Conservation (phyloP, 768 basidiomycete genomes). For the Lactarius akahatsu region DNA sequence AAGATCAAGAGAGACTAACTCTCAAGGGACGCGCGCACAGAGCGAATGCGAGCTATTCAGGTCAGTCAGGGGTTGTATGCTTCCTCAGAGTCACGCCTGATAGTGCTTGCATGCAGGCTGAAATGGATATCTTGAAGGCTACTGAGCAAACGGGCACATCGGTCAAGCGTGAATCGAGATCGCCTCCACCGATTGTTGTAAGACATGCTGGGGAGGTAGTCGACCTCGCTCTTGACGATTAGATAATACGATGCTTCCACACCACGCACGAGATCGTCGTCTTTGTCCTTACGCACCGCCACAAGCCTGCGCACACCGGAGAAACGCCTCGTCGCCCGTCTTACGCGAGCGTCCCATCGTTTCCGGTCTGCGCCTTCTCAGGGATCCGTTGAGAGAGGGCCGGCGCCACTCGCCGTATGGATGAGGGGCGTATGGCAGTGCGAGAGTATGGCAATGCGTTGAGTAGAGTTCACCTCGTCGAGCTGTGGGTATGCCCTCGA, state of each 20-base stretch:
- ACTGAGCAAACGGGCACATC: not conserved
- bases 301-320: too few species aligned
- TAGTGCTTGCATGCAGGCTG: too few species aligned
- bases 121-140: too few species aligned
- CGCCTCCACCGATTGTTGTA: constrained; percentile 10
- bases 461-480: constrained; percentile 50
- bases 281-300: too few species aligned
- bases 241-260: not conserved
- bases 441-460: constrained; percentile 64
- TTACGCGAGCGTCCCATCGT: not conserved
- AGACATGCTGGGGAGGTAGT: too few species aligned
- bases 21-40: not conserved
- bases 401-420: constrained; percentile 62
- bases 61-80: constrained; percentile 1
- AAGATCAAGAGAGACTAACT: constrained; percentile 3
- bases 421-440: constrained; percentile 63
- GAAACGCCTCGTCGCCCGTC: constrained; percentile 12
- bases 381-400: constrained; percentile 5
- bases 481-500: constrained; percentile 38
- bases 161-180: constrained; percentile 12
- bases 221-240: constrained; percentile 4
- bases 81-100: too few species aligned
- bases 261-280: too few species aligned
- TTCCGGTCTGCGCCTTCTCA: not conserved
- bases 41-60: constrained; percentile 17